Base-by-base conservation (phyloP, 257 asterid genomes). In the Ilex asprella region DNA sequence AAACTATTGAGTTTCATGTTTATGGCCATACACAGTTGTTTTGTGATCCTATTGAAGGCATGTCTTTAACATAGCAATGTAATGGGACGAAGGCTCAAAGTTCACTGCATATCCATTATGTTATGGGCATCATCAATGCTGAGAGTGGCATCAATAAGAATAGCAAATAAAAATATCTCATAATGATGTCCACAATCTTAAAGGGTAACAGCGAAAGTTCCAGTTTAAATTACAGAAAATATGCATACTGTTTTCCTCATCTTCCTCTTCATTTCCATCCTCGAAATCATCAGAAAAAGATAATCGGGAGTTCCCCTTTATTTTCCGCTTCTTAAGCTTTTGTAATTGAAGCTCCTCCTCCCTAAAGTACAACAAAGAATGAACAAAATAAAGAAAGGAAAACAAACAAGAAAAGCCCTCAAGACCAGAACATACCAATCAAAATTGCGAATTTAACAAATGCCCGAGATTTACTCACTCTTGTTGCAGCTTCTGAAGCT, bases 331-430 rank as follows among this genome's bases (percentile, higher is more conserved):
- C 80, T 89, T 92, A 69, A 82, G 71, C 75, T 89, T 92, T 80
- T 86, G 99, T 65, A 84, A 58, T 85, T 86, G 96, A 76, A 92
- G 95, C 73, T 86, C 97, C 76, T 92, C 98, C 82, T 92, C 98
- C 74, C 98, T 92, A 59, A 27, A 66, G 67, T 29, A 53, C 57
- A 66, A 56, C 61, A 56, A 61, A 39, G 27, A 16, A 10, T 10
- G 3, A 41, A 14, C 10, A 55, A 31, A 47, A 59, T 27, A 30
- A 60, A 32, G 44, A 31, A 16, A 31, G 16, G 59, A 35, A 14
- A 60, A 47, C 27, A 29, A 55, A 32, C 31, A 12, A 21, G 27
- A 21, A 21, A 21, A 21, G 27, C 10, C 30, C 12, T 5, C 9
- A 55, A 44, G 29, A 39, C 7, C 50, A 14, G 2, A 12, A n/a